Base-by-base conservation (phyloP, 1,284 basidiomycete genomes). In the Cryptococcus sp. region DNA sequence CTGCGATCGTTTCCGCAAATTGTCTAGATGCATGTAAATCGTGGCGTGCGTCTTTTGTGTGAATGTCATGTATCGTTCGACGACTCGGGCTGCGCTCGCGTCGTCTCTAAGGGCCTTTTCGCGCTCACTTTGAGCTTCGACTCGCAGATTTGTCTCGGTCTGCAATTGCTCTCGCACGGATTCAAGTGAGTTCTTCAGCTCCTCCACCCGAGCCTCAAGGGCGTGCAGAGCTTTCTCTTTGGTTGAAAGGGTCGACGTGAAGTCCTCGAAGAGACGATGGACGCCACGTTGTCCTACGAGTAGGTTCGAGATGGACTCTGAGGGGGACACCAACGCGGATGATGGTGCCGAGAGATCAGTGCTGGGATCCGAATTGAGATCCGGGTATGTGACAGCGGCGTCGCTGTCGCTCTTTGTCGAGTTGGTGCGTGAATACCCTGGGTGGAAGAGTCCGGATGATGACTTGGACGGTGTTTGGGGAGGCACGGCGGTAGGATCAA, bases 21-120 rank as follows among this genome's bases (percentile, higher is more conserved):
- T 81, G 10, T 82, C 81, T 47, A 92, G 82, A 23, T 89, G 84
- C 5, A 80, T 73, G 68, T 91, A 88, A 1, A 92, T 83, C 1
- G 83, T 78, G 55, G 89, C 83, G 15, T 87, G 88, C 8, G 88
- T 86, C 19, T 85, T 83, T 74, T 93, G 91, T 1, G 90, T 91
- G 76, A 93, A 93, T 67, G 87, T 89, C 91, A 93, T 93, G 75
- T 93, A 93, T 49, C 90, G 84, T 54, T 90, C 87, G 30, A 93
- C 90, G 82, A 93, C 90, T 69, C 87, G 89, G 13, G 88, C 86
- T 1, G 91, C 90, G 1, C 86, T 85, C 15, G 82, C 84, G 62
- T 93, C 90, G 60, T 92, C 88, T n/a, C 85, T 76, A 59, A 82
- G 78, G 45, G 84, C 80, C 61, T 81, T 82, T 56, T 88, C 84